These are phyloP conservation scores for Fremontodendron californicum DNA, from an alignment of 345 rosid species.

Conservation along the genomic window DNA sequence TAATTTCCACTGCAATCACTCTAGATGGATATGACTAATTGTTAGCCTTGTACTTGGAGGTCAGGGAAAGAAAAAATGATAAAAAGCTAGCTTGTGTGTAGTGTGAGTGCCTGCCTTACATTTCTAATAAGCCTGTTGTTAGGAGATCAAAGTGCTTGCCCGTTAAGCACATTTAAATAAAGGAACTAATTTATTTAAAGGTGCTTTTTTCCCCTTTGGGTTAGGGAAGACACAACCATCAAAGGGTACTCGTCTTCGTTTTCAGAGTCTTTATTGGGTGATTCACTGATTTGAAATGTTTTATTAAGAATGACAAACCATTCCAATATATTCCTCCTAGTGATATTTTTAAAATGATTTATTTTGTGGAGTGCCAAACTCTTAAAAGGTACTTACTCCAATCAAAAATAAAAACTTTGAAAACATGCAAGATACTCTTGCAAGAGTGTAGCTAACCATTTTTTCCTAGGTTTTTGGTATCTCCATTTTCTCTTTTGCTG, in stretches of 20 bases:
- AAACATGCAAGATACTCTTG: background rate
- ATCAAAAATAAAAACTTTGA: background rate
- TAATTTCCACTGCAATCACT: background rate
- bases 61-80: background rate
- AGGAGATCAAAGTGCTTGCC: background rate
- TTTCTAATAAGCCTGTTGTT: background rate
- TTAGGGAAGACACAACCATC: background rate
- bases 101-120: background rate
- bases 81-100: background rate
- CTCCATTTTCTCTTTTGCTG: background rate
- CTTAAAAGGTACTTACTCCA: background rate
- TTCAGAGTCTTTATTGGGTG: background rate
- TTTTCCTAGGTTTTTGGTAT: background rate
- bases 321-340: background rate
- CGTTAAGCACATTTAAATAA: background rate
- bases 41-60: background rate
- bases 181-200: background rate
- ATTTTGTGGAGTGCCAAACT: background rate
- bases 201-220: background rate
- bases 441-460: background rate
- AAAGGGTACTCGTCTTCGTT: background rate
- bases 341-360: background rate
- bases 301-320: background rate
- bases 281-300: constrained; percentile 14
- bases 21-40: background rate